Evolutionary conservation across 2,329 filamentous ascomycete genomes (phyloP).

Genomic region (Penicillium sp.): DNA sequence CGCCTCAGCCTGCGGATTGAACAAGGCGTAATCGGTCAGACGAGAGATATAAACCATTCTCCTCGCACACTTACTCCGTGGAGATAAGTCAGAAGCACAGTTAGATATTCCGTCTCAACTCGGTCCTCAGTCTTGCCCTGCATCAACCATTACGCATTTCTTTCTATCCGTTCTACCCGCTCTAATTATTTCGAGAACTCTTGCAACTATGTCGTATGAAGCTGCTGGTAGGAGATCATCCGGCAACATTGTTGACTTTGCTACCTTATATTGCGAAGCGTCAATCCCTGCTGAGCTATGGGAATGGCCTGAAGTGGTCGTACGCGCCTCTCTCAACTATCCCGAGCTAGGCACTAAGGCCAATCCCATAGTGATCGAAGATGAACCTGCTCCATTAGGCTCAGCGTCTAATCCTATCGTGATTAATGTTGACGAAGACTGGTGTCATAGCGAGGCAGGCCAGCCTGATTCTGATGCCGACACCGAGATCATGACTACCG

Average conservation of each 20-base stretch:
- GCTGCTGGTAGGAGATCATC: background rate
- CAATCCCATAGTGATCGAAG: conserved; percentile 14
- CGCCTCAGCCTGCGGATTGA: conserved; percentile 1
- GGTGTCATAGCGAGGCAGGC: conserved; percentile 1
- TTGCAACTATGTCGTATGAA: conserved; percentile 2
- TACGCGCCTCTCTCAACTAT: conserved; percentile 4
- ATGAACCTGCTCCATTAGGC: conserved; percentile 9
- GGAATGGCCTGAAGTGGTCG: conserved; percentile 10
- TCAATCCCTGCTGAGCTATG: conserved; percentile 1
- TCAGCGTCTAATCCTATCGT: conserved; percentile 10
- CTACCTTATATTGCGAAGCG: conserved; percentile 7
- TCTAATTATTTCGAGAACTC: conserved; percentile 1
- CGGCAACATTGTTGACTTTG: conserved; percentile 2
- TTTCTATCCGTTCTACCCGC: conserved; percentile 2
- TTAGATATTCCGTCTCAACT: background rate
- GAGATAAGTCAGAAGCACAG: conserved; percentile 4
- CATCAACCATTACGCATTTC: conserved; percentile 3
- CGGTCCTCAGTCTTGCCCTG: conserved; percentile 6
- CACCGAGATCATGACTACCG: conserved; percentile 7
- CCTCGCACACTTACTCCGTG: conserved; percentile 4
- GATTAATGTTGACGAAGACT: conserved; percentile 9
- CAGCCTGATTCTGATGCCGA: conserved; percentile 7
- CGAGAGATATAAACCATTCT: conserved; percentile 9
- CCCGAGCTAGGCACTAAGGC: conserved; percentile 7
- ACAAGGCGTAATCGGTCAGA: conserved; percentile 5